Evolutionary conservation across 371 early-diverging fungal species (phyloP).

Genomic region (Cokeromyces recurvatus): DNA sequence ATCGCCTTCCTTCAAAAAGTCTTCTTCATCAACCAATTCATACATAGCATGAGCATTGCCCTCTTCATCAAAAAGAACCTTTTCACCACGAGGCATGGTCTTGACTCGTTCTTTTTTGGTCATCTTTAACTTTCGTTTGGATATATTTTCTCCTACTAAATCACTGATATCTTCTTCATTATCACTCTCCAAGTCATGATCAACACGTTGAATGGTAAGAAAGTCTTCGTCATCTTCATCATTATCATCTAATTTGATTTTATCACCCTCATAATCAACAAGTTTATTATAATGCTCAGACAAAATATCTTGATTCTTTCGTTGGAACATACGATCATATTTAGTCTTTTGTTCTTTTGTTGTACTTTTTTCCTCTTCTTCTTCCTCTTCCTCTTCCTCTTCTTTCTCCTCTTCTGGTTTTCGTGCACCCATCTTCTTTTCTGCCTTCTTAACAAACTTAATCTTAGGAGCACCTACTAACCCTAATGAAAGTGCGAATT

Average conservation of each 20-base stretch:
- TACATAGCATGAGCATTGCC: conserved; percentile 78
- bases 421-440: conserved; percentile 25
- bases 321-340: conserved; percentile 86
- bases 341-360: conserved; percentile 57
- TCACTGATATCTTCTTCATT: conserved; percentile 26
- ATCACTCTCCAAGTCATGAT: conserved; percentile 63
- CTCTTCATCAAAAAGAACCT: conserved; percentile 89
- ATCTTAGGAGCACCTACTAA: conserved; percentile 93
- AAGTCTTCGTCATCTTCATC: conserved; percentile 65
- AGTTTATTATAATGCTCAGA: conserved; percentile 88
- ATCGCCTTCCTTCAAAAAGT: conserved; percentile 74
- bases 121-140: conserved; percentile 67
- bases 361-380: conserved; percentile 34
- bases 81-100: conserved; percentile 61
- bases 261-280: conserved; percentile 60
- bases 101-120: conserved; percentile 72
- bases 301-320: conserved; percentile 88
- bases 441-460: conserved; percentile 70
- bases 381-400: conserved; percentile 33
- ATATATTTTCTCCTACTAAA: conserved; percentile 36
- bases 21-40: conserved; percentile 73
- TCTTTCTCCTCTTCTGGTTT: conserved; percentile 32
- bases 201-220: conserved; percentile 72
- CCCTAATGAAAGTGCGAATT: conserved; percentile 85
- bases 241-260: conserved; percentile 27